Evolutionary conservation across 345 rosid genomes (phyloP).

Genomic region (Bruguiera sexangula): DNA sequence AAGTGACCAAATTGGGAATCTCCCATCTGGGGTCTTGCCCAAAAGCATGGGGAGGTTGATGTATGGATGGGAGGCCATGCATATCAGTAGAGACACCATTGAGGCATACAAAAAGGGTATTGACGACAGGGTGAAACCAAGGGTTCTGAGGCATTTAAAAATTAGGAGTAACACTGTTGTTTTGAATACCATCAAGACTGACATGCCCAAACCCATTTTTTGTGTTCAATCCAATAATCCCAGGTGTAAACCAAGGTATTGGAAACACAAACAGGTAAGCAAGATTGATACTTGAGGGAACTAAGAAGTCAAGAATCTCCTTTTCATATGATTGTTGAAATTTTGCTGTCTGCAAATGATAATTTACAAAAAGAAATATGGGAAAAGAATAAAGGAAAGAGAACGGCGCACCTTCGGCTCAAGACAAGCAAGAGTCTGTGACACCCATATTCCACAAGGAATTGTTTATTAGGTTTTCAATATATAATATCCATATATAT

Average conservation of each 20-base stretch:
- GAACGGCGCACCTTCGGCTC: background rate
- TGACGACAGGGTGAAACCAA: constrained; percentile 32
- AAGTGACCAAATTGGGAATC: constrained; percentile 53
- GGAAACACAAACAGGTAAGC: background rate
- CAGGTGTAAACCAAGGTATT: background rate
- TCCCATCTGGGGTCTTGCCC: constrained; percentile 60
- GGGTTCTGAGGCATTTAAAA: constrained; percentile 26
- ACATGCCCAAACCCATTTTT: constrained; percentile 54
- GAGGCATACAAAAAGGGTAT: constrained; percentile 54
- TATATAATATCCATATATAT: too few species aligned
- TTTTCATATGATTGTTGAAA: too few species aligned
- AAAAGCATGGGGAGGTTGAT: constrained; percentile 38
- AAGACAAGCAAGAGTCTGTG: background rate
- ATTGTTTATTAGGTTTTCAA: too few species aligned
- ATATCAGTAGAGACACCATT: constrained; percentile 33
- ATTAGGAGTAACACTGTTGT: constrained; percentile 33
- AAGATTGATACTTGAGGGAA: background rate
- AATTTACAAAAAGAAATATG: background rate
- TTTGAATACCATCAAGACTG: constrained; percentile 38
- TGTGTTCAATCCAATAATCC: background rate
- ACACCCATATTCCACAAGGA: too few species aligned
- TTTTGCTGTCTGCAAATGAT: background rate
- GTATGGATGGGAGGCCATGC: constrained; percentile 28
- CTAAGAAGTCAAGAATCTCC: background rate
- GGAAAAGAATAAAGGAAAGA: background rate